Evolutionary conservation across 2,329 filamentous ascomycete genomes (phyloP).

Genomic region (Colletotrichum costaricense): DNA sequence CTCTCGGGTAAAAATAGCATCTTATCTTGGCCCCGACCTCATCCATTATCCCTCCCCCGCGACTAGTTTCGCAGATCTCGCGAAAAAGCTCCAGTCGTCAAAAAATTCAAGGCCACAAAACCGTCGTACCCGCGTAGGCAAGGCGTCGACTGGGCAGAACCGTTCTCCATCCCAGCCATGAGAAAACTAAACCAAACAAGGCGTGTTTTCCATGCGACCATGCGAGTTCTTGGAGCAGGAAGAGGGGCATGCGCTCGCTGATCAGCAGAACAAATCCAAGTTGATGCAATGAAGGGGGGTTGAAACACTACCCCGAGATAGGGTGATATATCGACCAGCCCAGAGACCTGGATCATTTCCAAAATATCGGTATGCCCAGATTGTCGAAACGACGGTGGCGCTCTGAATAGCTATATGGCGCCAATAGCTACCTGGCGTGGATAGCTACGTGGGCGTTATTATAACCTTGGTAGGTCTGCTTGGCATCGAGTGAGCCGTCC

Average conservation of each 20-base stretch:
- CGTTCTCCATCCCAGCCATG: conserved; percentile 5
- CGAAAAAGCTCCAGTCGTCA: not conserved
- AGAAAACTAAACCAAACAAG: not conserved
- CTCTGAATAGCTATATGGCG: not conserved
- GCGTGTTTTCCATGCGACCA: not conserved
- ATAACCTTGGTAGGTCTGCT: not conserved
- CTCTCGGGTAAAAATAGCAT: conserved; percentile 32
- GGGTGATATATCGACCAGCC: not conserved
- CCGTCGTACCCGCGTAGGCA: conserved; percentile 5
- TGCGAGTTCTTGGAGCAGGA: not conserved
- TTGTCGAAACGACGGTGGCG: conserved; percentile 1
- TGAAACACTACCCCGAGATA: conserved; percentile 4
- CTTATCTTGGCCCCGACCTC: conserved; percentile 1
- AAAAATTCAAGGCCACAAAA: not conserved
- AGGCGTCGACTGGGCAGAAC: conserved; percentile 1
- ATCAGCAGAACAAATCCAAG: not conserved
- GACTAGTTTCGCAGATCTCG: not conserved
- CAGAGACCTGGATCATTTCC: not conserved
- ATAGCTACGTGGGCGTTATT: no score
- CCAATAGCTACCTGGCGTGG: not conserved
- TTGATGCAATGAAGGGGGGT: not conserved
- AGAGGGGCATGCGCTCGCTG: not conserved
- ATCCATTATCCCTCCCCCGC: not conserved
- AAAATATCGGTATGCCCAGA: not conserved
- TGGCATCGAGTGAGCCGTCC: not conserved